These are phyloP conservation scores for Eugenia klotzschiana DNA, from an alignment of 441 rosid species.

Conservation along the genomic window DNA sequence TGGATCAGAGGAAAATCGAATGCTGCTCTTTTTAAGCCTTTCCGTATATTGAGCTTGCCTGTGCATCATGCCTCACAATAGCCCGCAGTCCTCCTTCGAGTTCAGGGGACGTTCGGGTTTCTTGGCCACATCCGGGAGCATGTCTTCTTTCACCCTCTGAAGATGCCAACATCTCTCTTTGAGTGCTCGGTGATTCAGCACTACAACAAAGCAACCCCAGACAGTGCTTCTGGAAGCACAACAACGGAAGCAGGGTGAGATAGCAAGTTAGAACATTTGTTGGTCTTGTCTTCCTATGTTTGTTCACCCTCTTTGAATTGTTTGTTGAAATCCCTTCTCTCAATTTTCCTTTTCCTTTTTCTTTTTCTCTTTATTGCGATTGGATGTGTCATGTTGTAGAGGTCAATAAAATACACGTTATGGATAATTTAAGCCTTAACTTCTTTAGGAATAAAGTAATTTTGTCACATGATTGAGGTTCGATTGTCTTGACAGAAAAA, in stretches of 20 bases:
- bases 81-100: background rate
- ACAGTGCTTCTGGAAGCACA: background rate
- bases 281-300: background rate
- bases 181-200: background rate
- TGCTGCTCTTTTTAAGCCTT: background rate
- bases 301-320: background rate
- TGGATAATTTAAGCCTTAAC: background rate
- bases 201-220: background rate
- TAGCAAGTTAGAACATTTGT: background rate
- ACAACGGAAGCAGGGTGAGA: background rate
- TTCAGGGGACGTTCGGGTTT: background rate
- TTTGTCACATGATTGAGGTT: background rate
- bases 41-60: background rate
- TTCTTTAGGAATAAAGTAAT: background rate
- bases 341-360: background rate
- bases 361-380: background rate
- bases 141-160: background rate
- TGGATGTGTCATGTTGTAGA: background rate
- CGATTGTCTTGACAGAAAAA: background rate
- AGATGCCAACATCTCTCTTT: background rate
- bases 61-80: background rate
- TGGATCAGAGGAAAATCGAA: background rate
- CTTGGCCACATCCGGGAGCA: background rate
- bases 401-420: background rate
- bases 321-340: background rate